These are phyloP conservation scores for Hypocrella siamensis DNA, from an alignment of 2,329 filamentous ascomycete species.

Conservation along the genomic window DNA sequence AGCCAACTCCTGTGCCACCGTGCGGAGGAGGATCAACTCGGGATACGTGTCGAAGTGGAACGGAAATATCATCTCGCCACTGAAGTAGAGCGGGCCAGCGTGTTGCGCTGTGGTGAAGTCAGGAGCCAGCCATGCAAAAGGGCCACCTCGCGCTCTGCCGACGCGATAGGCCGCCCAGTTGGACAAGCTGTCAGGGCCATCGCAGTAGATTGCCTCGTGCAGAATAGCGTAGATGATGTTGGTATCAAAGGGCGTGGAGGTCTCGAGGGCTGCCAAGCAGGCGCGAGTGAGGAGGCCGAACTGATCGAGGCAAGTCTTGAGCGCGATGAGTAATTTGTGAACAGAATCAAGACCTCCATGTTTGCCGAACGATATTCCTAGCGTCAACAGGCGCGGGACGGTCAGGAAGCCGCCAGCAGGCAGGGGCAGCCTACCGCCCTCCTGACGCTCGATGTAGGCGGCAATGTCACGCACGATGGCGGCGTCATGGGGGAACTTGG, in stretches of 20 bases:
- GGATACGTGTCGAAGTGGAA: conserved; percentile 71
- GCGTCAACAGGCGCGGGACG: conserved; percentile 55
- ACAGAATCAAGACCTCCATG: conserved; percentile 63
- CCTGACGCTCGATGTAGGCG: conserved; percentile 39
- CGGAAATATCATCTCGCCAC: conserved; percentile 84
- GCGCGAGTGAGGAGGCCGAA: conserved; percentile 63
- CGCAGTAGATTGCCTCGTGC: conserved; percentile 80
- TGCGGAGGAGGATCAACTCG: conserved; percentile 54
- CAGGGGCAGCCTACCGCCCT: conserved; percentile 39
- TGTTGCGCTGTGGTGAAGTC: conserved; percentile 11
- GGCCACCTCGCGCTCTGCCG: conserved; percentile 26
- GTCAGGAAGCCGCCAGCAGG: conserved; percentile 62
- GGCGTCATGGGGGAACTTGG: conserved; percentile 72
- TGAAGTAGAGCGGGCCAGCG: conserved; percentile 52
- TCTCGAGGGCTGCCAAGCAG: conserved; percentile 54
- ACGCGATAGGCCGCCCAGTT: conserved; percentile 63
- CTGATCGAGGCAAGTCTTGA: conserved; percentile 56
- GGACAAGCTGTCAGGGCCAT: conserved; percentile 44
- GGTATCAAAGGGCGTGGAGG: conserved; percentile 53
- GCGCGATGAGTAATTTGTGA: conserved; percentile 57
- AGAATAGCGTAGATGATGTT: conserved; percentile 73
- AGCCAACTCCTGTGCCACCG: conserved; percentile 58
- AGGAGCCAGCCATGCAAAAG: conserved; percentile 34
- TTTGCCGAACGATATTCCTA: conserved; percentile 65
- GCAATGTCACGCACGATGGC: conserved; percentile 51